Percentiles rank a stretch among this genome's conserved stretches.
Evolutionary conservation across 2,329 filamentous ascomycete genomes (phyloP).

Genomic region (Verticillium longisporum): DNA sequence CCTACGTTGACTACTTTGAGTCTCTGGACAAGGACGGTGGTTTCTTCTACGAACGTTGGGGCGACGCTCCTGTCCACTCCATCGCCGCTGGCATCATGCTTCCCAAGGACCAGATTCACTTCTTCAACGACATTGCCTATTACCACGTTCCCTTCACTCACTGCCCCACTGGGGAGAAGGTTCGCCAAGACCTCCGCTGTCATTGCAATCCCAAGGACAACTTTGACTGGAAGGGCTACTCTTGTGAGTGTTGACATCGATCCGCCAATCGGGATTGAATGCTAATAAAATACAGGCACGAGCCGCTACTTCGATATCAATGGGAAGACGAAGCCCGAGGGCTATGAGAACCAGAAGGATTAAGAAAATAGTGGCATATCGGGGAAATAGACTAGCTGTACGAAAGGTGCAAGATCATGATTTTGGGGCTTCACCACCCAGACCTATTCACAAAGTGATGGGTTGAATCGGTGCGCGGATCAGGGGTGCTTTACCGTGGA

Average conservation of each 20-base stretch:
- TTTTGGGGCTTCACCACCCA: slow-evolving; percentile 7
- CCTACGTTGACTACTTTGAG: slow-evolving; percentile 88
- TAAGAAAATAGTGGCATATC: slow-evolving; percentile 19
- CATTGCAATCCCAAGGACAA: slow-evolving; percentile 94
- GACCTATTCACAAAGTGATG: not conserved
- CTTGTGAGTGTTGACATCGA: slow-evolving; percentile 57
- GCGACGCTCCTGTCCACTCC: slow-evolving; percentile 96
- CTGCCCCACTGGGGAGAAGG: slow-evolving; percentile 86
- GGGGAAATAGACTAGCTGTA: not conserved
- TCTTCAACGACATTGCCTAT: slow-evolving; percentile 98
- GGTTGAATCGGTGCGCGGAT: not conserved
- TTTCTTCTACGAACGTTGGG: slow-evolving; percentile 99
- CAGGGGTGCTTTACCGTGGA: slow-evolving; percentile 4
- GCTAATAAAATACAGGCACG: slow-evolving; percentile 52
- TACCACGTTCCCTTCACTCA: slow-evolving; percentile 98
- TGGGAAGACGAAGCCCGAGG: slow-evolving; percentile 72
- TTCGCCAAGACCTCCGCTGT: slow-evolving; percentile 77
- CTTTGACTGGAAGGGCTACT: slow-evolving; percentile 99
- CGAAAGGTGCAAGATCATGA: slow-evolving; percentile 3
- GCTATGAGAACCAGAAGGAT: slow-evolving; percentile 67
- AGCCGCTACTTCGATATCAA: slow-evolving; percentile 81
- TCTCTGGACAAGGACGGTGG: slow-evolving; percentile 83
- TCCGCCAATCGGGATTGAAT: not conserved
- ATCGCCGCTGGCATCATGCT: slow-evolving; percentile 84
- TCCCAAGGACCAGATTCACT: slow-evolving; percentile 90